Percentiles rank a stretch among this genome's conserved stretches.
These are phyloP conservation scores for Dioszegia aurantiaca DNA, from an alignment of 768 basidiomycete genomes.

Conservation along the genomic window DNA sequence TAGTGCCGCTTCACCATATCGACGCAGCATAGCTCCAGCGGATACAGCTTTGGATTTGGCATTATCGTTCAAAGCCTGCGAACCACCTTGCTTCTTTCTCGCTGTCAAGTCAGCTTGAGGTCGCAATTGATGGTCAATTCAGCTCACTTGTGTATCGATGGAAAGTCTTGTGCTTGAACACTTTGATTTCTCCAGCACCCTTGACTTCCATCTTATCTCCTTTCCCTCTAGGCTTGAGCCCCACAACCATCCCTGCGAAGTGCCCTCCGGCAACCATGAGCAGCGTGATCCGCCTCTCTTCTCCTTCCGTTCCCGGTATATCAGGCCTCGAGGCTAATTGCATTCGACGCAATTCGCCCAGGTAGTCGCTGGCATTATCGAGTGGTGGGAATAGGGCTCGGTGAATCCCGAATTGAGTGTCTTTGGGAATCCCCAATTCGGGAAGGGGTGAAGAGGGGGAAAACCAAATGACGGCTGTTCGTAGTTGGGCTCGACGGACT, in stretches of 20 bases:
- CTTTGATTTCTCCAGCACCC: conserved; percentile 52
- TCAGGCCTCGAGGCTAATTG: conserved; percentile 28
- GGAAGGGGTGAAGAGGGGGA: conserved; percentile 56
- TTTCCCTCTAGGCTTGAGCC: conserved; percentile 55
- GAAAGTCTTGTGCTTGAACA: conserved; percentile 89
- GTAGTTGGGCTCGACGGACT: conserved; percentile 54
- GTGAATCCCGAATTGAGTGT: conserved; percentile 86
- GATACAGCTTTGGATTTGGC: conserved; percentile 89
- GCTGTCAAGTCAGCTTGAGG: conserved; percentile 58
- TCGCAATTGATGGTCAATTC: conserved; percentile 24
- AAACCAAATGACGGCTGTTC: conserved; percentile 84
- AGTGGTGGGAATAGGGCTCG: conserved; percentile 65
- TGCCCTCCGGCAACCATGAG: conserved; percentile 98
- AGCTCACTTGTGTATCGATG: conserved; percentile 97
- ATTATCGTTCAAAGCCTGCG: conserved; percentile 86
- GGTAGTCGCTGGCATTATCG: conserved; percentile 41
- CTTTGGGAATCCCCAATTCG: conserved; percentile 50
- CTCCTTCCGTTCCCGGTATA: conserved; percentile 22
- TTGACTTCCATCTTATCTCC: conserved; percentile 74
- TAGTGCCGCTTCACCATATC: conserved; percentile 91
- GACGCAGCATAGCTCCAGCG: conserved; percentile 85
- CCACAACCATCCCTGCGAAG: conserved; percentile 85
- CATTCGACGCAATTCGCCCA: conserved; percentile 42
- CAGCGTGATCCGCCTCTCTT: conserved; percentile 74
- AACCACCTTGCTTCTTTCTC: conserved; percentile 94